These are phyloP conservation scores for Russula compacta DNA, from an alignment of 768 basidiomycete genomes.

Conservation along the genomic window DNA sequence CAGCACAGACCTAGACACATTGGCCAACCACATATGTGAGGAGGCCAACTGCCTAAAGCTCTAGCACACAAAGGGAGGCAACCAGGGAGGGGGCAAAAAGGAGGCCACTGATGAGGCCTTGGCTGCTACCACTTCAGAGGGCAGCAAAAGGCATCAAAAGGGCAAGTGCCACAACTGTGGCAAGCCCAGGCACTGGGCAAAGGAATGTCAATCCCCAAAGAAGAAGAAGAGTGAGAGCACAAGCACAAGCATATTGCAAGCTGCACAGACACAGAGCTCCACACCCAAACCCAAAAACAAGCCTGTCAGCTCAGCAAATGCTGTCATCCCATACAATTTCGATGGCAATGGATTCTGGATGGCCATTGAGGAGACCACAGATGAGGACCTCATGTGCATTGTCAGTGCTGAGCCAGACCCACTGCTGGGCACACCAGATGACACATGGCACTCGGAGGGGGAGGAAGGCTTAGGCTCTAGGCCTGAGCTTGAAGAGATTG, in stretches of 20 bases:
- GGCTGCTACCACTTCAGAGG: background rate
- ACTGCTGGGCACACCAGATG: too few species aligned
- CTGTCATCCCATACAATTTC: background rate
- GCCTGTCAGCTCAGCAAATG: background rate
- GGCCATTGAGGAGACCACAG: background rate
- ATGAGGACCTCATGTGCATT: too few species aligned
- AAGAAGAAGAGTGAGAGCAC: background rate
- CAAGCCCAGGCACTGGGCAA: background rate
- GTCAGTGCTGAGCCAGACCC: too few species aligned
- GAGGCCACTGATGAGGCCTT: background rate
- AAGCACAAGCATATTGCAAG: too few species aligned
- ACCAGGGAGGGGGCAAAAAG: background rate
- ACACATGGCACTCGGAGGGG: too few species aligned
- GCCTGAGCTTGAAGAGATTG: too few species aligned
- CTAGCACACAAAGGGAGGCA: background rate
- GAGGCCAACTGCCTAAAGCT: background rate
- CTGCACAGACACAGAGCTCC: too few species aligned
- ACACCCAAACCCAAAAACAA: background rate
- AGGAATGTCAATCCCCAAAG: background rate
- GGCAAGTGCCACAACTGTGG: conserved; percentile 1
- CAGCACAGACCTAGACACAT: background rate
- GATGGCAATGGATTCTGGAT: background rate
- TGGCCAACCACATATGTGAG: background rate
- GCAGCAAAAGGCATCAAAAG: conserved; percentile 7
- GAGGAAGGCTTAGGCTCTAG: too few species aligned